Conservation (phyloP, 768 basidiomycete species). For the Tylopilus plumbeoviolaceoides region DNA sequence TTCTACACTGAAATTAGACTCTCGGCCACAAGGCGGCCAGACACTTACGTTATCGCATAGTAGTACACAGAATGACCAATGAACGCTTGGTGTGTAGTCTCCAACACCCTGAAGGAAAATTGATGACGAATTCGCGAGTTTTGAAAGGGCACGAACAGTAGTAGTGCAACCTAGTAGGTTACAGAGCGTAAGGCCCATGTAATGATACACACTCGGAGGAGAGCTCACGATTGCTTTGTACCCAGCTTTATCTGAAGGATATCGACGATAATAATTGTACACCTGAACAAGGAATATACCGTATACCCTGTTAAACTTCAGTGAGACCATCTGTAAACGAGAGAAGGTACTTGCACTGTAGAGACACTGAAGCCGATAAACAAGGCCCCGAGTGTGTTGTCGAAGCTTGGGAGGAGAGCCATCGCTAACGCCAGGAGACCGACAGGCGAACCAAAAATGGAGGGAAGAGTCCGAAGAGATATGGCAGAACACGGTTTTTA, state of each 20-base stretch:
- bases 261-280: conserved; percentile 52
- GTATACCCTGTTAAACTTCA: conserved; percentile 39
- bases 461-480: neutral
- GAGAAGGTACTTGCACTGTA: conserved; percentile 23
- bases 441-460: neutral
- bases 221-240: conserved; percentile 51
- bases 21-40: neutral
- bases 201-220: neutral
- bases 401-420: conserved; percentile 21
- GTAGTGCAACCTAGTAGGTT: conserved; percentile 25
- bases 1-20: conserved; percentile 28
- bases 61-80: conserved; percentile 51
- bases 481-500: neutral
- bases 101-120: conserved; percentile 37
- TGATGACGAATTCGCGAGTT: neutral
- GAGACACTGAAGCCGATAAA: conserved; percentile 57
- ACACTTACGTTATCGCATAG: conserved; percentile 50
- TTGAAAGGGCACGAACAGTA: conserved; percentile 29
- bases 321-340: neutral
- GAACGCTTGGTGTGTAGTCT: conserved; percentile 46
- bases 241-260: conserved; percentile 46
- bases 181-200: neutral
- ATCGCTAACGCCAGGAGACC: conserved; percentile 12
- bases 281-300: conserved; percentile 53
- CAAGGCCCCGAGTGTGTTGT: conserved; percentile 56